phyloP scores from a whole-genome alignment of 495 filamentous ascomycete species.

The Penicillium coffeae region DNA sequence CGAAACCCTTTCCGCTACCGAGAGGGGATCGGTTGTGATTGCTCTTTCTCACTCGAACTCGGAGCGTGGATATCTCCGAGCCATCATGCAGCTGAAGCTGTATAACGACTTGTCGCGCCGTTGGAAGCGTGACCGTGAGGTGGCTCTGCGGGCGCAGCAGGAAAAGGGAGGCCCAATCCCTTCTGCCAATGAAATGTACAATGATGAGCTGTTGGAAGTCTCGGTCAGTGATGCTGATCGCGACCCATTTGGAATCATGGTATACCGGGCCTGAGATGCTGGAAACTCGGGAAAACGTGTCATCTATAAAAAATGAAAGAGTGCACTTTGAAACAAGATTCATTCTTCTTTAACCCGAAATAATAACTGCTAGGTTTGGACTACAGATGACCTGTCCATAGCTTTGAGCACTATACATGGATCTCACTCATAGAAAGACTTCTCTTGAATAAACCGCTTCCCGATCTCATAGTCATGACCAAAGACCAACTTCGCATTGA shows the following conservation, averaged over 20 bases:
- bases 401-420: too few species aligned
- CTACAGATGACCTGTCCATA: too few species aligned
- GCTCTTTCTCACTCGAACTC: conserved; percentile 89
- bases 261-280: conserved; percentile 44
- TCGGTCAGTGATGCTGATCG: conserved; percentile 72
- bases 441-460: conserved; percentile 9
- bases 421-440: conserved; percentile 20
- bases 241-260: conserved; percentile 72
- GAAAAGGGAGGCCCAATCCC: conserved; percentile 23
- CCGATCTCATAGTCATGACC: conserved; percentile 32
- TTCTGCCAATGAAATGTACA: conserved; percentile 41
- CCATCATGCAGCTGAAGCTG: conserved; percentile 65
- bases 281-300: too few species aligned
- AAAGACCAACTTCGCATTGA: conserved; percentile 35
- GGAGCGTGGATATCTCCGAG: conserved; percentile 73
- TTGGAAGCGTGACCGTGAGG: conserved; percentile 45
- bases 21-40: conserved; percentile 82
- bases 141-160: conserved; percentile 29
- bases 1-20: conserved; percentile 77
- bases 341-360: too few species aligned
- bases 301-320: too few species aligned
- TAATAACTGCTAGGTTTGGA: too few species aligned
- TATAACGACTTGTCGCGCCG: conserved; percentile 49
- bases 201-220: conserved; percentile 55
- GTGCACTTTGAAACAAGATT: too few species aligned